Evolutionary conservation across 768 basidiomycete species (phyloP).

Genomic region (Amanita jacksonii): DNA sequence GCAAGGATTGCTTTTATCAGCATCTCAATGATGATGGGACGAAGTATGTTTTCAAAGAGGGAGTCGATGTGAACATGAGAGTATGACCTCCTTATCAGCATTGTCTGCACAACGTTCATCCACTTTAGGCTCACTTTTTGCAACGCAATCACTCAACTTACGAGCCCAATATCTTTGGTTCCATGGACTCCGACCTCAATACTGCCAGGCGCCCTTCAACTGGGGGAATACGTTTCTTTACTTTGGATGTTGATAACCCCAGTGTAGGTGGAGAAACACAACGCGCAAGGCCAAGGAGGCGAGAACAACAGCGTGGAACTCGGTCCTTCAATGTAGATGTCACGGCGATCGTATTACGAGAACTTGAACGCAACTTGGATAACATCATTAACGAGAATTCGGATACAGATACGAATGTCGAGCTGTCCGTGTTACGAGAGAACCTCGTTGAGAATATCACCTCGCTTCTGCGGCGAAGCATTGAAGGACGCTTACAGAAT

Average conservation of each 20-base stretch:
- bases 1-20: conserved; percentile 73
- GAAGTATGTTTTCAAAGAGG: conserved; percentile 42
- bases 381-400: conserved; percentile 9
- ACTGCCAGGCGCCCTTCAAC: background rate
- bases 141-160: conserved; percentile 8
- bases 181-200: background rate
- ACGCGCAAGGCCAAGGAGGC: background rate
- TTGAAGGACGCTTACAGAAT: background rate
- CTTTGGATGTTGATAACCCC: background rate
- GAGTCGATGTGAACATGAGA: conserved; percentile 44
- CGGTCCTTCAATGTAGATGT: background rate
- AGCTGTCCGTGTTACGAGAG: conserved; percentile 10
- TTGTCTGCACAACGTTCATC: background rate
- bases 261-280: background rate
- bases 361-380: background rate
- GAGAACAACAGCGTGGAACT: background rate
- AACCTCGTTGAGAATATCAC: background rate
- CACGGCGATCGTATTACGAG: conserved; percentile 1
- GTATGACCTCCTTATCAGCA: conserved; percentile 23
- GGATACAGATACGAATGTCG: conserved; percentile 17
- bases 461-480: background rate
- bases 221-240: background rate
- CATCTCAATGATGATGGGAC: conserved; percentile 63
- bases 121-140: conserved; percentile 8
- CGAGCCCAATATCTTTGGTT: background rate